Base-by-base conservation (phyloP, 495 filamentous ascomycete genomes). In the Podospora pseudoanserina region DNA sequence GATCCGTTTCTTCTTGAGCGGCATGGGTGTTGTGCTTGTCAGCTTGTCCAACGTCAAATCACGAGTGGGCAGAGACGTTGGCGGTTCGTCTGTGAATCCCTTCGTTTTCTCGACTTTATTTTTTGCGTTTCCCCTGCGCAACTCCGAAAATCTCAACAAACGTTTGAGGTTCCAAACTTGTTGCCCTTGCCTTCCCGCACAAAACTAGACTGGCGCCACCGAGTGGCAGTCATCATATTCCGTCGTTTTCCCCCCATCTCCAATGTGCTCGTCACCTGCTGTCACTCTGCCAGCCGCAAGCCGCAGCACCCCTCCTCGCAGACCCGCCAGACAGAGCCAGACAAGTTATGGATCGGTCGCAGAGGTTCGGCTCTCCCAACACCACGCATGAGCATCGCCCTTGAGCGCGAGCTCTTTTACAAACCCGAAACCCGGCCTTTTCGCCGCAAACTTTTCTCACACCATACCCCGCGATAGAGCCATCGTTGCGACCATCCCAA, bases 281-380 rank as follows among this genome's bases (percentile, higher is more conserved):
- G 54, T 60, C 27, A 23, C 65, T 63, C 68, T 66, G 70, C 69
- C 67, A 62, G 67, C 75, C 72, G 69, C 72, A 69, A 68, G 67
- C 57, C 75, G 75, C 64, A 68, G 72, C 72, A 67, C 70, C 72
- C 72, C 69, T 70, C 71, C 58, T 65, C 70, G 32, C 63, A 70
- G 63, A 67, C 61, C 62, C 72, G 68, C 69, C 68, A 23, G 63
- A 66, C 59, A 62, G 57, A 65, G 61, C 62, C 34, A 63, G 16
- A 53, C 68, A 60, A 78, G 73, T 73, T 73, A 78, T 78, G 76
- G 76, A 78, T 71, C 74, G 70, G 60, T 62, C 56, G 72, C 74
- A 68, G 63, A 68, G 58, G 55, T 55, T 55, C 66, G 65, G 53
- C 55, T 71, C 65, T 63, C 64, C 65, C 27, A 28, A 44, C 16